A percentile compares a stretch with the other conserved stretches of the same genome.
These are phyloP conservation scores for Zoysia matrella DNA, from an alignment of 202 grass and related monocot genomes.

Conservation along the genomic window DNA sequence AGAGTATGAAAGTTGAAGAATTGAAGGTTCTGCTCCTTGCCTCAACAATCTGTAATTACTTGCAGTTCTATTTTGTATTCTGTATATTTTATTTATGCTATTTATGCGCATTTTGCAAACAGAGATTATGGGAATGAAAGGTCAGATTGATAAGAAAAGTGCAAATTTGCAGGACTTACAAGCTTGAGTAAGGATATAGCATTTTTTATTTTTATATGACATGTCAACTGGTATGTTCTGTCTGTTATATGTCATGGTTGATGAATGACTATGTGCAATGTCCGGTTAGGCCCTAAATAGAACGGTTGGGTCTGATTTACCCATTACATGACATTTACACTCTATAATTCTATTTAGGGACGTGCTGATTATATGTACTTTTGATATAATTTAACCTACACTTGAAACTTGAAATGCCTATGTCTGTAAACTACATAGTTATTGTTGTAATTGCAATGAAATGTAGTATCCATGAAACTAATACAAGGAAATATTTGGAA, in stretches of 20 bases:
- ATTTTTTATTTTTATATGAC: background rate
- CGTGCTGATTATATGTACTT: background rate
- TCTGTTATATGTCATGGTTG: conserved; percentile 14
- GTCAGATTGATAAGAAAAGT: conserved; percentile 49
- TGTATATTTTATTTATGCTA: background rate
- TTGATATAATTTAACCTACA: no score
- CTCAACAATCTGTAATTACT: conserved; percentile 6
- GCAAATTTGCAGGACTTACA: conserved; percentile 67
- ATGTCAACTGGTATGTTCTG: conserved; percentile 24
- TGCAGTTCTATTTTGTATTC: background rate
- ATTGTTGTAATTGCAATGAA: background rate
- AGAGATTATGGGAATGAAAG: conserved; percentile 69
- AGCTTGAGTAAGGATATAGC: conserved; percentile 76
- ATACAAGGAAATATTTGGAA: no score
- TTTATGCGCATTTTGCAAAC: conserved; percentile 57
- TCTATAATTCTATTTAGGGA: no score
- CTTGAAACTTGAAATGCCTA: background rate
- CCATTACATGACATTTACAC: no score
- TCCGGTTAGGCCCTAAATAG: no score
- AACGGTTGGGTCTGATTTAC: no score
- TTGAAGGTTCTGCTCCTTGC: conserved; percentile 64
- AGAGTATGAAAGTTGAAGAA: conserved; percentile 93
- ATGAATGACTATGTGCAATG: background rate
- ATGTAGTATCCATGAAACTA: background rate
- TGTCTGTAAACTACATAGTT: background rate